Evolutionary conservation across 2,329 filamentous ascomycete species (phyloP).

Genomic region (Fusarium armeniacum): DNA sequence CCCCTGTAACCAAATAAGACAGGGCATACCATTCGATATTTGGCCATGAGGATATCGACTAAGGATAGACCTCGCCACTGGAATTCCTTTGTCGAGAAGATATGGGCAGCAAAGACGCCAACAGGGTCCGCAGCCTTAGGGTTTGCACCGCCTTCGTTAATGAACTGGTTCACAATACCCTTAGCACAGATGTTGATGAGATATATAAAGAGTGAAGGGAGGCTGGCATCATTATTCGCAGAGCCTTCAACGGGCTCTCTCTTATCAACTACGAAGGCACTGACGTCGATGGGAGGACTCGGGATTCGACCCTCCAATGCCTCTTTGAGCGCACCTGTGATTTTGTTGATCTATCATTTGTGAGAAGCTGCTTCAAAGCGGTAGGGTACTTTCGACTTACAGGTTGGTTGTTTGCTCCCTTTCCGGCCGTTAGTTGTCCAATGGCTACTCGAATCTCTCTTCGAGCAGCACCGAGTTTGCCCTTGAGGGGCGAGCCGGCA

Average conservation of each 20-base stretch:
- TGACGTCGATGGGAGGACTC: constrained; percentile 67
- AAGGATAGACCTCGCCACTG: constrained; percentile 76
- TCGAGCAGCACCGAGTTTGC: constrained; percentile 77
- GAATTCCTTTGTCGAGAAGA: constrained; percentile 79
- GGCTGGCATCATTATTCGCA: constrained; percentile 64
- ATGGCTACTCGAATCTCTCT: constrained; percentile 78
- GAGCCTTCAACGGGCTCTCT: constrained; percentile 65
- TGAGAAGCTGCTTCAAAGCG: constrained; percentile 30
- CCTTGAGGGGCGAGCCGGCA: constrained; percentile 67
- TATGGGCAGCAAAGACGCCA: constrained; percentile 79
- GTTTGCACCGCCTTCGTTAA: constrained; percentile 74
- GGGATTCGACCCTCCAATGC: constrained; percentile 67
- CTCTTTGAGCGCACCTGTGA: constrained; percentile 63
- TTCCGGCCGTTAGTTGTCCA: constrained; percentile 78
- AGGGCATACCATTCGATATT: constrained; percentile 84
- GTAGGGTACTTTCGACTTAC: constrained; percentile 50
- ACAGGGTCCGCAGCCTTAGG: constrained; percentile 80
- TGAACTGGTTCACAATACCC: constrained; percentile 76
- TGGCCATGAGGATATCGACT: constrained; percentile 87
- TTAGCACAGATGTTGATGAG: constrained; percentile 84
- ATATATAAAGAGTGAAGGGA: constrained; percentile 79
- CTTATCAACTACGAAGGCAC: constrained; percentile 64
- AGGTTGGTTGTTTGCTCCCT: constrained; percentile 67
- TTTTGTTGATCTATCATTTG: constrained; percentile 53
- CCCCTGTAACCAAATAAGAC: constrained; percentile 88